Conservation (phyloP, 2,329 filamentous ascomycete genomes). For the Fusarium albidum region DNA sequence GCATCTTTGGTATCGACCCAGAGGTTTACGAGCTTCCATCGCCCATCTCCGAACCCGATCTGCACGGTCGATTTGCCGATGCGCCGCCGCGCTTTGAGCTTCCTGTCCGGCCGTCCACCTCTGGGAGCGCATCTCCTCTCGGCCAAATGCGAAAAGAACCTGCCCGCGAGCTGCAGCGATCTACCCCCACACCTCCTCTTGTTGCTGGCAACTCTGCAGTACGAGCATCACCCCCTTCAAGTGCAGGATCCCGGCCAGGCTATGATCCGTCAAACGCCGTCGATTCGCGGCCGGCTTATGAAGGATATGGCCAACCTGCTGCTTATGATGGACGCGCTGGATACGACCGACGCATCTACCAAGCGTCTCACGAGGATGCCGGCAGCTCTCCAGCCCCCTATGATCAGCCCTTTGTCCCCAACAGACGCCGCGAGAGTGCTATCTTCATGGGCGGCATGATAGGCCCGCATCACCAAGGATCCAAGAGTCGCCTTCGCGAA, state of each 20-base stretch:
- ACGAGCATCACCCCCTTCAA: conserved; percentile 56
- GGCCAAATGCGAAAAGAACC: conserved; percentile 52
- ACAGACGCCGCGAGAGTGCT: conserved; percentile 66
- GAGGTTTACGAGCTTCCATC: conserved; percentile 68
- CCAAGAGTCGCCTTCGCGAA: conserved; percentile 63
- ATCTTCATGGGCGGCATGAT: conserved; percentile 63
- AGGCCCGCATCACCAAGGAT: conserved; percentile 58
- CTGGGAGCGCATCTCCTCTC: conserved; percentile 60
- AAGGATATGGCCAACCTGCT: conserved; percentile 47
- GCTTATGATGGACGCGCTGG: conserved; percentile 41
- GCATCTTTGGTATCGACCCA: conserved; percentile 80
- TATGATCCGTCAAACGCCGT: conserved; percentile 53
- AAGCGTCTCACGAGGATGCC: conserved; percentile 38
- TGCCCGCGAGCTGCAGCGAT: conserved; percentile 42
- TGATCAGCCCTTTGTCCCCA: conserved; percentile 56
- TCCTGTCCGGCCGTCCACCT: conserved; percentile 59
- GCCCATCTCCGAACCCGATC: conserved; percentile 50
- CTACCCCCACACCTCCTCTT: conserved; percentile 62
- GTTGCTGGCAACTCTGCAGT: conserved; percentile 43
- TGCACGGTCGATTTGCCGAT: conserved; percentile 41
- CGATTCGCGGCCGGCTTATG: conserved; percentile 53
- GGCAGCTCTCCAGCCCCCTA: conserved; percentile 34
- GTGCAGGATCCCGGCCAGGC: conserved; percentile 38
- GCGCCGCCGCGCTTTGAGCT: conserved; percentile 44
- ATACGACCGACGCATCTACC: conserved; percentile 50